Conservation (phyloP, 2,329 filamentous ascomycete genomes). For the Botrytis cinerea region DNA sequence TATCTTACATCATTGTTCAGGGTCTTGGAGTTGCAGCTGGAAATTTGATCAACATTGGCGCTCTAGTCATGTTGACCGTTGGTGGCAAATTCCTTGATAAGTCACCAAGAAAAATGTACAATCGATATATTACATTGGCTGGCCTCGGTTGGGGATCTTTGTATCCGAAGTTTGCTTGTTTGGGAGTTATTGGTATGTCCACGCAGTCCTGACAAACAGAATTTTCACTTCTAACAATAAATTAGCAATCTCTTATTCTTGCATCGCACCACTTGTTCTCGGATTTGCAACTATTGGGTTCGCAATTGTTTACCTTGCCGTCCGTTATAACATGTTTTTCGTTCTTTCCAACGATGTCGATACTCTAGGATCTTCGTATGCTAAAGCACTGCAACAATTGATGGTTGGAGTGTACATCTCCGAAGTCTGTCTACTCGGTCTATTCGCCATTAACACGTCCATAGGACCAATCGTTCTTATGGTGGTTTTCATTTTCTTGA, state of each 20-base stretch:
- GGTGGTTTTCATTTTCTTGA: slow-evolving; percentile 73
- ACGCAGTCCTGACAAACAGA: neutral
- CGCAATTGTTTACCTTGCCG: slow-evolving; percentile 78
- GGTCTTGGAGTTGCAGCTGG: slow-evolving; percentile 77
- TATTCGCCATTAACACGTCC: slow-evolving; percentile 72
- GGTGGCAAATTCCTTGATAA: slow-evolving; percentile 73
- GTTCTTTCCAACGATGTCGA: slow-evolving; percentile 80
- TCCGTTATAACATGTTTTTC: slow-evolving; percentile 86
- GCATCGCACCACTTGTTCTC: slow-evolving; percentile 82
- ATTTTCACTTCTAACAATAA: slow-evolving; percentile 27
- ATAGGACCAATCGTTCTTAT: slow-evolving; percentile 73
- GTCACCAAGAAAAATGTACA: slow-evolving; percentile 79
- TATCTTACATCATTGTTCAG: slow-evolving; percentile 92
- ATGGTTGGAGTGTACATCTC: slow-evolving; percentile 82
- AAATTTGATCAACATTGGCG: slow-evolving; percentile 70
- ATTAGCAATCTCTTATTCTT: slow-evolving; percentile 77
- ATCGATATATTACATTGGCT: slow-evolving; percentile 71
- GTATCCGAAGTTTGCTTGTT: slow-evolving; percentile 77
- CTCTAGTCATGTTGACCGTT: slow-evolving; percentile 71
- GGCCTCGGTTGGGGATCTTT: slow-evolving; percentile 81
- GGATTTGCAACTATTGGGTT: slow-evolving; percentile 79
- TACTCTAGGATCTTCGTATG: slow-evolving; percentile 83
- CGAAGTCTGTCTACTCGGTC: slow-evolving; percentile 78
- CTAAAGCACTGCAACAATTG: slow-evolving; percentile 81
- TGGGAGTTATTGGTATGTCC: slow-evolving; percentile 70